Evolutionary conservation across 2,329 filamentous ascomycete genomes (phyloP).

Genomic region (Ophiostoma sp.): DNA sequence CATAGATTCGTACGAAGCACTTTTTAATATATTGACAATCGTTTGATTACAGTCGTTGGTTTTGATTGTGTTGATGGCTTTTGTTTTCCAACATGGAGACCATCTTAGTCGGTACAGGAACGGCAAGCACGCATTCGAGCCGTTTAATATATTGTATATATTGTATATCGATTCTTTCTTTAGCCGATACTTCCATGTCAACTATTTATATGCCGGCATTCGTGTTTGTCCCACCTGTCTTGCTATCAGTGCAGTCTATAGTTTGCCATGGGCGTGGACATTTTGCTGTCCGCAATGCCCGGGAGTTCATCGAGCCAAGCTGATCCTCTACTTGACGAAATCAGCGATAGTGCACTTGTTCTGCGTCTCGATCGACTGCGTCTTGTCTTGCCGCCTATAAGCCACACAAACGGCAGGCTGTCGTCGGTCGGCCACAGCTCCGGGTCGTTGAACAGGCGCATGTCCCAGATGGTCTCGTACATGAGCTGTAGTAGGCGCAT

Average conservation of each 20-base stretch:
- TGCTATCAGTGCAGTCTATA: neutral
- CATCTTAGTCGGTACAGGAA: too few relatives aligned
- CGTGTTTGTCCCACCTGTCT: too few relatives aligned
- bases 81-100: too few relatives aligned
- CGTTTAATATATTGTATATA: too few relatives aligned
- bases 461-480: slow-evolving; percentile 45
- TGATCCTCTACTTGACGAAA: neutral
- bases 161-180: too few relatives aligned
- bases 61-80: neutral
- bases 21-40: slow-evolving; percentile 30
- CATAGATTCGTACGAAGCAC: slow-evolving; percentile 20
- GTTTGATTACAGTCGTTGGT: slow-evolving; percentile 15
- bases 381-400: neutral
- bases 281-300: neutral
- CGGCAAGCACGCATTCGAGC: too few relatives aligned
- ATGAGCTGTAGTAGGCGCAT: slow-evolving; percentile 35
- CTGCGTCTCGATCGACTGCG: neutral
- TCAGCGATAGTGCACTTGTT: neutral
- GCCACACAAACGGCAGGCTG: slow-evolving; percentile 31
- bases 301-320: neutral
- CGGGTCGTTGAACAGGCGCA: slow-evolving; percentile 33
- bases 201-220: too few relatives aligned
- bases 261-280: neutral
- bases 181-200: too few relatives aligned
- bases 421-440: slow-evolving; percentile 35